These are phyloP conservation scores for Globisporangium radiosum DNA, from an alignment of 352 stramenopile species.

Conservation along the genomic window DNA sequence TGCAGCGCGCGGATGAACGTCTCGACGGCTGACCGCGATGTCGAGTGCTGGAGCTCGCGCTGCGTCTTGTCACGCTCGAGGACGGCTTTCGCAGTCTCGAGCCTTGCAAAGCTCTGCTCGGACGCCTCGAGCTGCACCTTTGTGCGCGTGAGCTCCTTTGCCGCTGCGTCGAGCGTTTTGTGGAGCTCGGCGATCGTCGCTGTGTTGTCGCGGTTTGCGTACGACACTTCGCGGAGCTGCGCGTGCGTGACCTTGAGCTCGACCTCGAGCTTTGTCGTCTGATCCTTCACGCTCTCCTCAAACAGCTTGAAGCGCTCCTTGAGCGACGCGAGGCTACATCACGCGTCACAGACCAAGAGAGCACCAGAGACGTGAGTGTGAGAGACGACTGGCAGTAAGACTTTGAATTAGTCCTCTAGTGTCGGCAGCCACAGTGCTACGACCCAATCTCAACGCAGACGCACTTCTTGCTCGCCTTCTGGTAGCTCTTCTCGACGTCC, in stretches of 20 bases:
- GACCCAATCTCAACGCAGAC: neutral
- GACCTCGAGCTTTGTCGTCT: conserved; percentile 77
- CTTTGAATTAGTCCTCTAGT: too few relatives aligned
- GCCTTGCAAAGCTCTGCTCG: conserved; percentile 27
- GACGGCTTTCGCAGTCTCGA: conserved; percentile 52
- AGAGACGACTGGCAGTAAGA: too few relatives aligned
- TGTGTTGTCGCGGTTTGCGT: conserved; percentile 68
- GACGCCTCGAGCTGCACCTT: conserved; percentile 33
- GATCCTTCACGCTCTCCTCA: conserved; percentile 66
- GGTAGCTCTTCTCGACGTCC: conserved; percentile 71
- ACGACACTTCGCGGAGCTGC: conserved; percentile 68
- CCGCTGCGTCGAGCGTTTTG: conserved; percentile 40
- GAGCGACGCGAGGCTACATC: conserved; percentile 42
- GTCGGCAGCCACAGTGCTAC: too few relatives aligned
- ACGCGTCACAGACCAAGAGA: neutral
- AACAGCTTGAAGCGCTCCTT: conserved; percentile 74
- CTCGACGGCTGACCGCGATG: conserved; percentile 41
- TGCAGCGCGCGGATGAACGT: conserved; percentile 55
- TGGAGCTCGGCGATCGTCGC: conserved; percentile 49
- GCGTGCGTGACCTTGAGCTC: conserved; percentile 68
- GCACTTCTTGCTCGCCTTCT: conserved; percentile 69
- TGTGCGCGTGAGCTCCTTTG: conserved; percentile 40
- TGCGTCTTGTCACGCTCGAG: conserved; percentile 54
- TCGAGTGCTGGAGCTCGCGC: conserved; percentile 44
- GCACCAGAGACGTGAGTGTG: neutral